phyloP scores from a whole-genome alignment of 768 basidiomycete genomes.

The Naganishia randhawae region DNA sequence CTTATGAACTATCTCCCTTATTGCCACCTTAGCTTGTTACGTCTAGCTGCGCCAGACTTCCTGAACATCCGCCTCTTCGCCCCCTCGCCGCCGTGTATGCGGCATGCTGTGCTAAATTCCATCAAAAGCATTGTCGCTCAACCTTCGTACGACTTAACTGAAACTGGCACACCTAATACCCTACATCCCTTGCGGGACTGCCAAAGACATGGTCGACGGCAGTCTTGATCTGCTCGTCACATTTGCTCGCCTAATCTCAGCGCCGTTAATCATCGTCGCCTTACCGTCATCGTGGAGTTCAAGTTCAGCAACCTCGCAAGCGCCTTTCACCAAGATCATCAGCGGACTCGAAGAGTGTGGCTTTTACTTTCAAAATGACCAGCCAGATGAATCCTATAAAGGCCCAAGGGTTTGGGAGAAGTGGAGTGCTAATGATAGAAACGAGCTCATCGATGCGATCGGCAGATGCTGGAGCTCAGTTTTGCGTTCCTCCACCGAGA shows the following conservation, averaged over 20 bases:
- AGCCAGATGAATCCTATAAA: neutral
- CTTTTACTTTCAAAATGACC: neutral
- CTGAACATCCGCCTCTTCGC: too few species aligned
- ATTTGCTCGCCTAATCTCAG: neutral
- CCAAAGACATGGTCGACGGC: neutral
- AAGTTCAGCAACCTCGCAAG: neutral
- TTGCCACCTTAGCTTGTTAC: too few species aligned
- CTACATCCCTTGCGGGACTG: too few species aligned
- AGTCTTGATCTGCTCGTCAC: constrained; percentile 4
- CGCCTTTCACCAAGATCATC: constrained; percentile 5
- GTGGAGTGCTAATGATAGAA: neutral
- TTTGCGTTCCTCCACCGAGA: neutral
- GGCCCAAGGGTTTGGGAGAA: neutral
- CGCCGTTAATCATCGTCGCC: neutral
- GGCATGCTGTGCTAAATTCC: too few species aligned
- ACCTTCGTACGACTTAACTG: too few species aligned
- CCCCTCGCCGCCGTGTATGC: too few species aligned
- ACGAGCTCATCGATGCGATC: neutral
- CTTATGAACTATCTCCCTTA: too few species aligned
- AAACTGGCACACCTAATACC: neutral
- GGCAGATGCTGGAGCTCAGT: neutral
- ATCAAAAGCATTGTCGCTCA: neutral
- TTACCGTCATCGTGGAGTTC: neutral
- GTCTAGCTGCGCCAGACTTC: too few species aligned
- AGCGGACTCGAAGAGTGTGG: neutral